Base-by-base conservation (phyloP, 2,329 filamentous ascomycete species). In the Paraphoma sp. region DNA sequence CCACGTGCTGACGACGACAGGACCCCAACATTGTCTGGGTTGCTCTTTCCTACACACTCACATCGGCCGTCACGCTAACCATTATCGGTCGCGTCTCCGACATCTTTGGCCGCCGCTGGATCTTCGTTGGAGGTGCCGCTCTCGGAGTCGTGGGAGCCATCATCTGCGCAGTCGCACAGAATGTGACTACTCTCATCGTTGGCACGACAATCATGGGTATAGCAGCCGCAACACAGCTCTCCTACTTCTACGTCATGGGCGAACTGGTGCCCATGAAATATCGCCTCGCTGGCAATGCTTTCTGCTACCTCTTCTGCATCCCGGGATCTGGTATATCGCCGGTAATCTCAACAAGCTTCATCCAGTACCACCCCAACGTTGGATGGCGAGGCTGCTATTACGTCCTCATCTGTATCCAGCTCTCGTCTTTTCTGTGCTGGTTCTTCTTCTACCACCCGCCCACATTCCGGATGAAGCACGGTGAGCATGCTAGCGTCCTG, bases 61-160 rank as follows among this genome's bases (percentile, higher is more conserved):
- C 49, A 11, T 45, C 49, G 9, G 52, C 55, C 18, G 53, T 61
- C 4, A 49, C 48, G 18, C 52, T 61, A 17, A 48, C 52, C 7
- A 52, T 48, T 14, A 48, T 61, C 28, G 59, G 59, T 4, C 41
- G 59, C 28, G 41, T 61, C 1, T 50, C 45, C 45, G 61, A 64
- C 36, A 61, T 64, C 23, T 64, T 64, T 30, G 61, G 75, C 65
- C 11, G 61, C 8, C 50, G 58, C 18, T 36, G 71, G 2, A 49
- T 77, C 0, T 77, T 76, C n/a, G 69, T 77, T 38, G 70, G 59
- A 10, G 75, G 73, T 12, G 51, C 50, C 28, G 57, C 71, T 2
- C 55, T 77, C 8, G 74, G 71, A 3, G 46, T 64, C 29, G 46
- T 62, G 2, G 62, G 62, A 9, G 48, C 56, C 29, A 51, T 60